Conservation (phyloP, 2,329 filamentous ascomycete genomes). For the Penicillium sp. region DNA sequence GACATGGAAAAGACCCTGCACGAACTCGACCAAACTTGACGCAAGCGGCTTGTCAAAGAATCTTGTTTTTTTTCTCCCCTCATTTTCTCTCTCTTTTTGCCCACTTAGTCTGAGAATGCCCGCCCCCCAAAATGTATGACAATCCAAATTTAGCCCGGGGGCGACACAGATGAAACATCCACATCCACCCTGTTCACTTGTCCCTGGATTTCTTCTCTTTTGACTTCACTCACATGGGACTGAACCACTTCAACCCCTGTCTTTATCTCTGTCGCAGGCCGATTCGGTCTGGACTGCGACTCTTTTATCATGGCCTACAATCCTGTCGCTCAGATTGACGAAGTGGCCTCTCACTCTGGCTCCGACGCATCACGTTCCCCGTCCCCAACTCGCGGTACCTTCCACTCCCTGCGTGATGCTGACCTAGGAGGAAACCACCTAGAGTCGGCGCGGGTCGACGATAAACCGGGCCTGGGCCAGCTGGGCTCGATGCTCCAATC, state of each 20-base stretch:
- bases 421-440: conserved; percentile 29
- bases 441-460: conserved; percentile 26
- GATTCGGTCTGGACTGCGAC: conserved; percentile 13
- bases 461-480: conserved; percentile 22
- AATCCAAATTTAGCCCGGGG: conserved; percentile 5
- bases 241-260: not conserved
- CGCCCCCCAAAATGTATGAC: not conserved
- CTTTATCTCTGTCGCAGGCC: conserved; percentile 5
- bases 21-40: not conserved
- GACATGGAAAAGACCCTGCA: not conserved
- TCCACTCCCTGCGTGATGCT: conserved; percentile 30
- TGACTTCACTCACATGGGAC: not conserved
- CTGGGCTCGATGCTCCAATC: conserved; percentile 38
- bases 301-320: conserved; percentile 41
- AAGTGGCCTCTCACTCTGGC: conserved; percentile 35
- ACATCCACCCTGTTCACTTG: not conserved
- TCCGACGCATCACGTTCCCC: conserved; percentile 34
- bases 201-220: conserved; percentile 1
- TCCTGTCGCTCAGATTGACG: conserved; percentile 41
- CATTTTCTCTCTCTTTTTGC: too few species aligned
- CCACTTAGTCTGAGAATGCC: not conserved
- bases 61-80: not conserved
- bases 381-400: conserved; percentile 26
- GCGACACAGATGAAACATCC: conserved; percentile 10
- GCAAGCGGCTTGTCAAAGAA: not conserved